Base-by-base conservation (phyloP, 2,329 filamentous ascomycete genomes). In the Acephala macrosclerotiorum region DNA sequence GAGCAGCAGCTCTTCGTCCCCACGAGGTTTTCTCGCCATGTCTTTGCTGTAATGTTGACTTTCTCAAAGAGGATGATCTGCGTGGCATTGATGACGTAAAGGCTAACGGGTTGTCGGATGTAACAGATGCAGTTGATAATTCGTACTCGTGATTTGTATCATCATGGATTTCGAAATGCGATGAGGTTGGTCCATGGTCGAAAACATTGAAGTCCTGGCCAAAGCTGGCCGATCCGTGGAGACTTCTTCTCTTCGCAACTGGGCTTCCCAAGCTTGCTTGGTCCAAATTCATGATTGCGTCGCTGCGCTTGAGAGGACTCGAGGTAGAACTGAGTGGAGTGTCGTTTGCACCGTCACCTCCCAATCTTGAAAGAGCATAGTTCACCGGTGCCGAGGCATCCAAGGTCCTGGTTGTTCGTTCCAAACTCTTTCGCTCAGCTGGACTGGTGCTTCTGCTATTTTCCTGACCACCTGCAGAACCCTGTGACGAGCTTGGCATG, bases 261-360 rank as follows among this genome's bases (percentile, higher is more conserved):
- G 96, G 95, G 75, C 92, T 97, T 71, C 92, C 92, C 63, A 91
- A 84, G 72, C 86, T 90, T 33, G 89, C 84, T 69, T 92, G 91
- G 74, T 97, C 94, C 58, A 96, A 81, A 74, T 93, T 93, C 91
- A 97, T 95, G 60, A 91, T 90, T 51, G 92, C 91, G 80, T 98
- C 95, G 75, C 91, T 95, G 73, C 96, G 89, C 84, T 98, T 97
- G 72, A 98, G 81, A 5, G 95, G 94, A 76, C 95, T 97, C 6
- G 91, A 89, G 67, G 89, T 88, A 22, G 86, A 82, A 58, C 83
- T 80, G 56, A 83, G 79, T 59, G 81, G 80, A 42, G 55, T 58
- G 59, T 77, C 75, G 38, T 70, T 76, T 57, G 79, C 81, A 20
- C 77, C 77, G 60, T 88, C 85, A 18, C 83, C 75, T 38, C 73